Base-by-base conservation (phyloP, 257 asterid species). In the Plectranthus barbatus region DNA sequence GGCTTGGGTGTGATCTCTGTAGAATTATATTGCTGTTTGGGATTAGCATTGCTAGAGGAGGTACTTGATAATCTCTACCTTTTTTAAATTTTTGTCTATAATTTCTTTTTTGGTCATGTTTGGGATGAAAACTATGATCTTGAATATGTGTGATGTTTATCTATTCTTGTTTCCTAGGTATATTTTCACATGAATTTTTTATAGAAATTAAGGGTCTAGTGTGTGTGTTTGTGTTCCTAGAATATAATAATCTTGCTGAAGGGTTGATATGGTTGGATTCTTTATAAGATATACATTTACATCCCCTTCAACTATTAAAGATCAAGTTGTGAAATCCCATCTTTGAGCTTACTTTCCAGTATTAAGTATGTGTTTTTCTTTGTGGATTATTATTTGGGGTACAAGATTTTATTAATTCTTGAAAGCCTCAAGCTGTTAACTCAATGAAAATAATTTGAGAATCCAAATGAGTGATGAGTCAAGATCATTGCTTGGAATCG, bases 1-100 rank as follows among this genome's bases (percentile, higher is more conserved):
- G 96, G 8, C 87, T 88, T 51, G 96, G 95, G 5, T 88, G 95
- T 73, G 95, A 88, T 70, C 81, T 88, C 2, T 83, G 86, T 66
- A 70, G 96, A 56, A 51, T 76, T 6, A 77, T 88, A 14, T 63
- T 88, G 68, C 81, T 75, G 33, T 86, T 79, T 66, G 96, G 96
- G 31, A 87, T 88, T 31, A 78, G 78, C 80, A 81, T 88, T 77
- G 76, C 77, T 9, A 84, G 77, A 75, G 92, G 85, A 81, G 95
- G 96, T 88, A 62, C 36, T 2, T 13, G 52, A 1, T 17, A 44
- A 24, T 13, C 3, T 39, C 21, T 19, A 13, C 36, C 14, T 53
- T 46, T 14, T 31, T 31, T 31, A 1, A 2, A 31, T 4, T 21
- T 18, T 47, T 60, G 44, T 39, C n/a, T 9, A 4, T 11, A 17